These are phyloP conservation scores for Puccinellia tenuiflora DNA, from an alignment of 176 grass and related monocot species.

Conservation along the genomic window DNA sequence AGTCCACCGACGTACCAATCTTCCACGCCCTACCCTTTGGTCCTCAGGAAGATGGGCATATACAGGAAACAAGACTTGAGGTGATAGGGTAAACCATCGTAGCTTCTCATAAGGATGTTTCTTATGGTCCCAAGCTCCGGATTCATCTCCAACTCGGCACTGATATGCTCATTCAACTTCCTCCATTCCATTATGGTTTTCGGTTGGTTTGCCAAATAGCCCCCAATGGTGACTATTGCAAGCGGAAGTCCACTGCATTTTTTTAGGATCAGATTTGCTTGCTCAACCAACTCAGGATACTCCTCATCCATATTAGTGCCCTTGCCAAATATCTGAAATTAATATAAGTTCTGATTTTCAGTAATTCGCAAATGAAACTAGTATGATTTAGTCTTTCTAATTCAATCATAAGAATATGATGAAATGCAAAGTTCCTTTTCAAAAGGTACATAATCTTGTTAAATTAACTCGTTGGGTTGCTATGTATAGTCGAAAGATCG, in stretches of 20 bases:
- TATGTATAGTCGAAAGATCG: no score
- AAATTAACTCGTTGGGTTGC: no score
- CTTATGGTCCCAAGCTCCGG: neutral
- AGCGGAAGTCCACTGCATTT: slow-evolving; percentile 27
- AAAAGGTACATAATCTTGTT: no score
- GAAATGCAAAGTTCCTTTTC: no score
- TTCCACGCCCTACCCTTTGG: neutral
- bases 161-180: slow-evolving; percentile 13
- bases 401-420: no score
- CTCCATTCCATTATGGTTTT: neutral
- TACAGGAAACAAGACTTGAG: neutral
- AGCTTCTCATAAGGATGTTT: neutral
- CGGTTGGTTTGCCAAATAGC: slow-evolving; percentile 15
- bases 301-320: neutral
- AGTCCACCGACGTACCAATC: slow-evolving; percentile 10
- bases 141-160: slow-evolving; percentile 12
- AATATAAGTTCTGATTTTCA: no score
- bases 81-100: neutral
- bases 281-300: neutral
- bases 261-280: neutral
- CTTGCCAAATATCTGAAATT: neutral
- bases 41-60: neutral
- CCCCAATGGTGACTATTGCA: slow-evolving; percentile 34
- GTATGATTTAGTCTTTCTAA: no score
- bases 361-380: no score